Conservation (phyloP, 768 basidiomycete genomes). For the Boletus fagicola region DNA sequence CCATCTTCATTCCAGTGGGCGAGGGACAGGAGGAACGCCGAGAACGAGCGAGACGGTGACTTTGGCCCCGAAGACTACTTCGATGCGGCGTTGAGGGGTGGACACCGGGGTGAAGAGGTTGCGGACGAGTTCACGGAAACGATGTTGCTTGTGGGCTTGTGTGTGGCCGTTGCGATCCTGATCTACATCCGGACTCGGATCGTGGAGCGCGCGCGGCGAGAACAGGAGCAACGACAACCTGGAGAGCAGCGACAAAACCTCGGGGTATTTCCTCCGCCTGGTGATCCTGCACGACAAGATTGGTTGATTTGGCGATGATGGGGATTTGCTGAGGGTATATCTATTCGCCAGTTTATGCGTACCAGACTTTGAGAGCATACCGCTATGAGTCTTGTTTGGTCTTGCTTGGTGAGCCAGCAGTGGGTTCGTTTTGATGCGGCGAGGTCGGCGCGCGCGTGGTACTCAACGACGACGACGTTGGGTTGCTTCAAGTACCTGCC, state of each 20-base stretch:
- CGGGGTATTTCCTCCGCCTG: constrained; percentile 61
- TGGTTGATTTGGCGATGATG: constrained; percentile 54
- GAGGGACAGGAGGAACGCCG: constrained; percentile 66
- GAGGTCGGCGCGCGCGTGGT: constrained; percentile 3
- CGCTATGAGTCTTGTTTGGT: constrained; percentile 21
- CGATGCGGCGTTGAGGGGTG: constrained; percentile 61
- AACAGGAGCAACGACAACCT: constrained; percentile 49
- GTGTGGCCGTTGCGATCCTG: constrained; percentile 68
- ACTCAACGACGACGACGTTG: constrained; percentile 14
- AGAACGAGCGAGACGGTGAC: constrained; percentile 70
- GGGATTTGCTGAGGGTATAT: background rate
- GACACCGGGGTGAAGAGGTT: constrained; percentile 60
- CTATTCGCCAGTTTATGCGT: background rate
- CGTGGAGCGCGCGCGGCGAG: constrained; percentile 67
- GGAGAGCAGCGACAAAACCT: constrained; percentile 30
- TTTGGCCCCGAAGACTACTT: constrained; percentile 83
- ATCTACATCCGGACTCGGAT: constrained; percentile 80
- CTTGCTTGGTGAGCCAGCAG: constrained; percentile 19
- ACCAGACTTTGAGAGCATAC: background rate
- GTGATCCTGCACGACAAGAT: constrained; percentile 62
- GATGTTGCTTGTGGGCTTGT: constrained; percentile 70
- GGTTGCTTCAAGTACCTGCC: background rate
- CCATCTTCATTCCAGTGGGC: constrained; percentile 60
- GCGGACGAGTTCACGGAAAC: constrained; percentile 77
- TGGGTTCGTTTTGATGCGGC: constrained; percentile 2